Evolutionary conservation across 768 basidiomycete genomes (phyloP), one percentile per base, ranked within the genome.

Genomic region (Suillus brevipes): DNA sequence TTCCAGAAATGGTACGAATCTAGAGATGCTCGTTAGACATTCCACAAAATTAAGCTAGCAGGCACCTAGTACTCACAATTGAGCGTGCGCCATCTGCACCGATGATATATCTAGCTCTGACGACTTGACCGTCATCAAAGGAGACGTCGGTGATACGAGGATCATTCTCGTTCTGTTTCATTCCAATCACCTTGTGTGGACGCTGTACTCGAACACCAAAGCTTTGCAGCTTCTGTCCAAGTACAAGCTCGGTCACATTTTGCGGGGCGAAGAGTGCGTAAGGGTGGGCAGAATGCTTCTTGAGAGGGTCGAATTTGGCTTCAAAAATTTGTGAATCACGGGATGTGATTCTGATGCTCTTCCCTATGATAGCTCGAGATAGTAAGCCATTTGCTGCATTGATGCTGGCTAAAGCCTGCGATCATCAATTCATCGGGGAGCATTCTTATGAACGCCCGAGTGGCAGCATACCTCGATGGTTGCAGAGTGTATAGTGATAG

Each of bases 61-160:
- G 9, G 47, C 18, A 28, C 62, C 12, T 10, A 68, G 10, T 23
- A 23, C 78, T 57, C 67, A 85, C 84, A 36, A 69, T 67, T 0
- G 85, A 86, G 62, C 71, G 77, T 3, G 82, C 73, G 3, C 85
- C 85, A 68, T 87, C 85, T 6, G 85, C 83, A 28, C 82, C 84
- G 43, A 86, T 69, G 6, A 85, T 79, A 68, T 83, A 85, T 40
- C 76, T 78, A 14, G 84, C 71, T 5, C 70, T 77, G 45, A 86
- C 77, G 18, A 75, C 69, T 38, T 77, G 77, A 3, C 85, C 84
- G 52, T 79, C 77, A 23, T 85, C 82, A 67, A 87, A 84, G 0
- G 72, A 68, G 16, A 83, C 82, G 13, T 82, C 77, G 12, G 70
- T 76, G 10, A 80, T 28, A 8, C 70, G 71, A 14, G 63, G 13